Conservation (phyloP, 495 filamentous ascomycete genomes). For the Xylaria castorea region DNA sequence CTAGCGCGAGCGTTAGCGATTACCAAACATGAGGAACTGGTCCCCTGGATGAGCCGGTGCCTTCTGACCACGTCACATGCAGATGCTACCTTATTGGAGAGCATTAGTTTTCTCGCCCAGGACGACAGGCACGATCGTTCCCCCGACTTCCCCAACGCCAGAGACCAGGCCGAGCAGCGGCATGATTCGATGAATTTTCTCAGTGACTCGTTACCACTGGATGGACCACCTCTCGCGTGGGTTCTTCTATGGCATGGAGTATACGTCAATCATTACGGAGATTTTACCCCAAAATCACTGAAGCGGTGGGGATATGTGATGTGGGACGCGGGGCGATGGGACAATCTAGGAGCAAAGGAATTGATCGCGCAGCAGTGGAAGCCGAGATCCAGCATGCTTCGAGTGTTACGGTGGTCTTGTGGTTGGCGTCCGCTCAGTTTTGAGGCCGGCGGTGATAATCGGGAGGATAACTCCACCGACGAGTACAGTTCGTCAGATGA, state of each 20-base stretch:
- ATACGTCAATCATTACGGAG: neutral
- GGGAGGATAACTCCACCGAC: neutral
- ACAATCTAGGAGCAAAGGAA: neutral
- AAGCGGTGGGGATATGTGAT: constrained; percentile 11
- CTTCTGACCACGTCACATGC: neutral
- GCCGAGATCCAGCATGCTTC: neutral
- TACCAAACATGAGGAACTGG: neutral
- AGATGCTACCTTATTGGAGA: neutral
- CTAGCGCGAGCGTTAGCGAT: neutral
- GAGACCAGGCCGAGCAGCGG: neutral
- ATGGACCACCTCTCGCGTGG: constrained; percentile 4
- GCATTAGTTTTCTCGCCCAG: neutral
- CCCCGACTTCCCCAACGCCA: neutral
- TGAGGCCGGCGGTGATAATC: neutral
- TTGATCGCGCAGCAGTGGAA: neutral
- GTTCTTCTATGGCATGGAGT: neutral
- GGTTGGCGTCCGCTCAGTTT: neutral
- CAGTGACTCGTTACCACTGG: neutral
- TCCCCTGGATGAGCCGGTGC: neutral
- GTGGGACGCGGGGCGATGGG: constrained; percentile 12
- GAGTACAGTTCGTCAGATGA: neutral
- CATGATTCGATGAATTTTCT: neutral
- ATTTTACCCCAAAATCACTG: neutral
- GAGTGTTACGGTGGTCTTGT: neutral
- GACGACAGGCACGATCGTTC: neutral